Base-by-base conservation (phyloP, 176 grass and related monocot species). In the Oryza brachyantha region DNA sequence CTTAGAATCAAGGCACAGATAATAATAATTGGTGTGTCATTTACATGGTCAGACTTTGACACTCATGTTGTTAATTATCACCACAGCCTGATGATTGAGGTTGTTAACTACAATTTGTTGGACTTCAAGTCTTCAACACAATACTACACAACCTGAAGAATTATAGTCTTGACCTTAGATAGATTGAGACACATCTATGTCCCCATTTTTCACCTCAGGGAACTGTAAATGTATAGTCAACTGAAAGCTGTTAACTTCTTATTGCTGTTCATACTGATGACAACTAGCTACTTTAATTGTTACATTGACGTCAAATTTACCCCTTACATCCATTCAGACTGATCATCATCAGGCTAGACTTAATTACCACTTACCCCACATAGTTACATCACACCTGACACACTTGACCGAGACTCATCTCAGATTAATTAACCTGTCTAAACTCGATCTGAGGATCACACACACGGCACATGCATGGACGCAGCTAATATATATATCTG, bases 321-420 rank as follows among this genome's bases (percentile, higher is more conserved):
- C 50, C n/a, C 50, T 57, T 22, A 57, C 52, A 46, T 46, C 14
- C 13, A 46, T 45, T 45, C 42, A 45, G 42, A 45, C 42, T 45
- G 42, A 45, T 45, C 13, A 45, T 45, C 43, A 17, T 59, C 17
- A 70, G 13, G 40, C 65, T 70, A 32, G n/a, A n/a, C n/a, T n/a
- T n/a, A 70, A 80, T 32, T 55, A 57, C 52, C 52, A 57, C 52
- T 57, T 57, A 22, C n/a, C n/a, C n/a, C 24, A 67, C n/a, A 76
- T 25, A 57, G 52, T 57, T 57, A 57, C n/a, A 32, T 32, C 4
- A 32, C 52, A 57, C 24, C 8, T 8, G 58, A 52, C 26, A 52
- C 26, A 25, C 12, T 45, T 34, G 35, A 36, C 31, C 7, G 70
- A 17, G 2, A 57, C 13, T 52, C 19, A 52, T 52, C 37, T 45